Evolutionary conservation across 2,329 filamentous ascomycete genomes (phyloP).

Genomic region (Claviceps purpurea): DNA sequence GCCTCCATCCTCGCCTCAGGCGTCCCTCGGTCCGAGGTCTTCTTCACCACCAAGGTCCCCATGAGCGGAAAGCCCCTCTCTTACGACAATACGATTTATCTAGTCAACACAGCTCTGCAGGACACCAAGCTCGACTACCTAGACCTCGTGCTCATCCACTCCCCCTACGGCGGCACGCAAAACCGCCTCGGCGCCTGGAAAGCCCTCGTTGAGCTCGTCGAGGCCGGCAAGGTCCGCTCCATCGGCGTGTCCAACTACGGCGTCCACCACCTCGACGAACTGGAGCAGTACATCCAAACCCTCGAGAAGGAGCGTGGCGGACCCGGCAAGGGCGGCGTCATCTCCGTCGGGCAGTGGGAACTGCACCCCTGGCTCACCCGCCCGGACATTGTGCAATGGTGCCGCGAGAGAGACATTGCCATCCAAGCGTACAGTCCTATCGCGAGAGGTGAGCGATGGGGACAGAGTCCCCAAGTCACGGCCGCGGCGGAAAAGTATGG

Average conservation of each 20-base stretch:
- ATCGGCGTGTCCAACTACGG: constrained; percentile 55
- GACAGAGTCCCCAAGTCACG: constrained; percentile 47
- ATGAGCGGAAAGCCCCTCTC: constrained; percentile 21
- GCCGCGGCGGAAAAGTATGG: constrained; percentile 56
- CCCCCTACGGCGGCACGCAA: constrained; percentile 43
- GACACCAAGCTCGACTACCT: constrained; percentile 52
- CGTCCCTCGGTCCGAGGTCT: constrained; percentile 33
- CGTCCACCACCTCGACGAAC: constrained; percentile 47
- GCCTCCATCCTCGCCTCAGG: constrained; percentile 28
- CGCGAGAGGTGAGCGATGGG: constrained; percentile 54
- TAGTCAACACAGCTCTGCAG: constrained; percentile 49
- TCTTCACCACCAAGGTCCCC: constrained; percentile 45
- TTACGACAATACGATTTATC: constrained; percentile 51
- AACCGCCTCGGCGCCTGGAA: constrained; percentile 47
- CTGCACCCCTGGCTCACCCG: constrained; percentile 78
- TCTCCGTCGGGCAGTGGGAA: constrained; percentile 81
- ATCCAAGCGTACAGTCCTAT: constrained; percentile 52
- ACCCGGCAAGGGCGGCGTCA: constrained; percentile 52
- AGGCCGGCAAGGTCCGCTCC: constrained; percentile 46
- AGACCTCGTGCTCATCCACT: constrained; percentile 52
- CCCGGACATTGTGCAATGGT: constrained; percentile 71
- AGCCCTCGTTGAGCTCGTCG: constrained; percentile 49
- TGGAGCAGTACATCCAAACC: constrained; percentile 45
- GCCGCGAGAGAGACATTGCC: constrained; percentile 45
- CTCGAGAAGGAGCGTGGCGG: constrained; percentile 48